phyloP scores from a whole-genome alignment of 768 basidiomycete genomes.

The Tulasnella calospora region DNA sequence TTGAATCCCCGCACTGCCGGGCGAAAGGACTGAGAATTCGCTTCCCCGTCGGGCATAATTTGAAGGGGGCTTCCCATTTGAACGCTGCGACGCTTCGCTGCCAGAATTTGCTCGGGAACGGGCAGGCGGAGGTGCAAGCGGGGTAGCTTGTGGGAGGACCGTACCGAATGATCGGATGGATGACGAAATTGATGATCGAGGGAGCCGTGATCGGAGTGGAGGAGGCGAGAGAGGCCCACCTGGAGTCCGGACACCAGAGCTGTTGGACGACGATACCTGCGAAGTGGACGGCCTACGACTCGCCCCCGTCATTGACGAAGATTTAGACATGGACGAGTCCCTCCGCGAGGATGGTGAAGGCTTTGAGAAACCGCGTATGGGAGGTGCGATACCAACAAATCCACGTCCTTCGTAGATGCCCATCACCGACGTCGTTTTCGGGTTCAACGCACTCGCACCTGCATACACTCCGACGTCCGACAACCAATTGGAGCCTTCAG shows the following conservation, averaged over 20 bases:
- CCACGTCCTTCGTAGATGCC: conserved; percentile 15
- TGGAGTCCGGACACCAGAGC: background rate
- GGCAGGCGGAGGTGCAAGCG: conserved; percentile 13
- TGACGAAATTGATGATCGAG: conserved; percentile 23
- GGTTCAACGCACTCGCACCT: background rate
- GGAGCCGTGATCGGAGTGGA: conserved; percentile 19
- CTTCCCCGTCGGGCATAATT: background rate
- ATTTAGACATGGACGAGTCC: conserved; percentile 9
- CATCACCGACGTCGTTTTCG: conserved; percentile 2
- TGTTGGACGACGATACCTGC: conserved; percentile 2
- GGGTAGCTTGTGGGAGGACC: background rate
- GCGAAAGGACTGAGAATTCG: background rate
- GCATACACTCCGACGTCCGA: background rate
- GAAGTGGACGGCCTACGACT: conserved; percentile 16
- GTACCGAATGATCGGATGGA: conserved; percentile 12
- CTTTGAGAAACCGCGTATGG: background rate
- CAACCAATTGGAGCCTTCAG: conserved; percentile 11
- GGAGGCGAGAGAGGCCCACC: conserved; percentile 19
- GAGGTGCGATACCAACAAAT: background rate
- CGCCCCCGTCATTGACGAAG: background rate
- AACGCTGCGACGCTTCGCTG: conserved; percentile 1
- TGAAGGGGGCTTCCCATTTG: background rate
- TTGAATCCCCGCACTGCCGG: background rate
- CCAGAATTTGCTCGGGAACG: conserved; percentile 10
- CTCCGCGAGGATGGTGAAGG: background rate